Conservation (phyloP, 345 rosid genomes). For the Euphorbia tirucalli region DNA sequence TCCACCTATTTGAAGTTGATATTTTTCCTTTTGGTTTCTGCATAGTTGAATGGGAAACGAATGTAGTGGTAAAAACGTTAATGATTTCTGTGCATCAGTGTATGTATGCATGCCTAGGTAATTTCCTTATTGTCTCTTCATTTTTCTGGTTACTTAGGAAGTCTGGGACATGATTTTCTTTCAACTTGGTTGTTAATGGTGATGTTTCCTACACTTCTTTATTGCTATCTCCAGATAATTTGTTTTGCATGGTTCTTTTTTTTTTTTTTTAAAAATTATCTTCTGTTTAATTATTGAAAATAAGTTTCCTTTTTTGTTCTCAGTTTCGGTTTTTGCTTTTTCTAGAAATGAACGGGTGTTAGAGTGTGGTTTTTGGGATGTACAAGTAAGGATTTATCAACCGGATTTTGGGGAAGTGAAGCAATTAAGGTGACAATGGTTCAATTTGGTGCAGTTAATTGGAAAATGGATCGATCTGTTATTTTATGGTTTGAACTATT, state of each 20-base stretch:
- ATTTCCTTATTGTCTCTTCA: not conserved
- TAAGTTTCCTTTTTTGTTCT: not conserved
- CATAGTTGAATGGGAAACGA: not conserved
- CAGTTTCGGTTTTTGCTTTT: not conserved
- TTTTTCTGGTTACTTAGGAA: not conserved
- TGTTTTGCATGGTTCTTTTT: conserved; percentile 56
- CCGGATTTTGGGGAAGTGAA: not conserved
- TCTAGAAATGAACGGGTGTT: not conserved
- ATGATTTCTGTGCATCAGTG: not conserved
- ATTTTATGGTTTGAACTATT: not conserved
- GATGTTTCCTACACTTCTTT: conserved; percentile 22
- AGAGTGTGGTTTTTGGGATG: not conserved
- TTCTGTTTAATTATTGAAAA: not conserved
- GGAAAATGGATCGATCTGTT: not conserved
- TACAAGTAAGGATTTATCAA: not conserved
- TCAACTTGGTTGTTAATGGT: conserved; percentile 19
- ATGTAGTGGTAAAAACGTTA: not conserved
- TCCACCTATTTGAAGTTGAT: not conserved
- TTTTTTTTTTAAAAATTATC: not conserved
- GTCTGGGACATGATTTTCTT: not conserved
- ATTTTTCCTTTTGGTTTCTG: not conserved
- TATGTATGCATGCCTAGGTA: not conserved
- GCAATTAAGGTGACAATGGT: not conserved
- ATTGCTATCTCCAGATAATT: conserved; percentile 43
- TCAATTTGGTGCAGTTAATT: not conserved